phyloP scores from a whole-genome alignment of 2,329 filamentous ascomycete genomes.

The Penicillium digitatum region DNA sequence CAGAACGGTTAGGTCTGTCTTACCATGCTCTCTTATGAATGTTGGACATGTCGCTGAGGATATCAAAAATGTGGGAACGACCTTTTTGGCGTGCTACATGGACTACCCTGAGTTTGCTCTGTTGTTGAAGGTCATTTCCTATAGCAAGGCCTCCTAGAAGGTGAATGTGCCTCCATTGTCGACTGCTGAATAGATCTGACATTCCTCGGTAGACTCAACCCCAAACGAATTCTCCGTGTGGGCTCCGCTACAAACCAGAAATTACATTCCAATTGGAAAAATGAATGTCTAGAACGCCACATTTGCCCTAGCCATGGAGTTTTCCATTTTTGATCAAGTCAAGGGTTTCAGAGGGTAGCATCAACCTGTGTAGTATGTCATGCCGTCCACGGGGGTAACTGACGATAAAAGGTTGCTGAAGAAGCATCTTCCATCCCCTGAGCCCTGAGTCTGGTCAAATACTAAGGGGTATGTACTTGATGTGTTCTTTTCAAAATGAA shows the following conservation, averaged over 20 bases:
- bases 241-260: neutral
- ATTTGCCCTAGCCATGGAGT: neutral
- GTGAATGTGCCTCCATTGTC: neutral
- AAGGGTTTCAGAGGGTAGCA: neutral
- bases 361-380: neutral
- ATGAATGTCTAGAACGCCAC: neutral
- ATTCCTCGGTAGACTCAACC: neutral
- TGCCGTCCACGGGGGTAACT: neutral
- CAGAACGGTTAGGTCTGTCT: neutral
- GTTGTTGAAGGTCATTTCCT: neutral
- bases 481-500: neutral
- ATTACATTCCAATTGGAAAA: neutral
- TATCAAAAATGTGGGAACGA: neutral
- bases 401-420: neutral
- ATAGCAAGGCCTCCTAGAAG: too few species aligned
- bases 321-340: neutral
- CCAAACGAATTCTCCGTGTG: neutral
- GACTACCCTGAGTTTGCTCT: neutral
- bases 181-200: neutral
- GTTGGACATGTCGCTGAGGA: neutral
- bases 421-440: neutral
- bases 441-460: neutral
- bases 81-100: neutral
- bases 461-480: neutral
- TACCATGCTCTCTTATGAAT: neutral